Base-by-base conservation (phyloP, 495 filamentous ascomycete genomes). In the Xylaria telfairii region DNA sequence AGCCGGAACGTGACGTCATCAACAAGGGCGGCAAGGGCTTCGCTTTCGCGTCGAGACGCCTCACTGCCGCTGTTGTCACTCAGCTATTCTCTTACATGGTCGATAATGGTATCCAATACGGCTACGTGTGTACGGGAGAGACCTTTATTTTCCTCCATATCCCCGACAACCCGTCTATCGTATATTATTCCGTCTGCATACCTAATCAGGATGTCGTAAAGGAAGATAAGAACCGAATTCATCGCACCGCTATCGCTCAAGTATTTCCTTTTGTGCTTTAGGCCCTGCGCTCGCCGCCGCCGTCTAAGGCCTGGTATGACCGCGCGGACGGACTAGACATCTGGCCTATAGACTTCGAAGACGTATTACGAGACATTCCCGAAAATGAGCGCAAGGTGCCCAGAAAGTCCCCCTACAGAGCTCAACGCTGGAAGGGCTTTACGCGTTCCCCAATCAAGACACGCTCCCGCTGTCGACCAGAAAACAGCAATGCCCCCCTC, bases 51-150 rank as follows among this genome's bases (percentile, higher is more conserved):
- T 70, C 78, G 10, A 81, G 61, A 69, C 51, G 54, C 44, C 77
- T 83, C 17, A 57, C 70, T 26, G 74, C 79, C 65, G 81, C 83
- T 42, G 80, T 86, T 54, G 71, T 83, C 67, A 84, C 80, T 68
- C 81, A 85, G 70, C 78, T 82, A 59, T 87, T 84, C 79, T 82
- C 76, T 46, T 85, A 86, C 69, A 87, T 88, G 81, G 77, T 85
- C 32, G 71, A 77, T 60, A 79, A 75, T 63, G 76, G 79, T 32
- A 72, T 84, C 65, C 76, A 77, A 73, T 82, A 84, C 68, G 81
- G 84, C 15, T 85, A 83, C 65, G 77, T 87, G 51, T 79, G 72
- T 57, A 87, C 82, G 5, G 83, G 81, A 32, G 77, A 86, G 76
- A 78, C 79, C 56, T 82, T 84, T 70, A 72, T 87, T 70, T 87